These are phyloP conservation scores for Coprinopsis marcescibilis DNA, from an alignment of 768 basidiomycete genomes.

Conservation along the genomic window DNA sequence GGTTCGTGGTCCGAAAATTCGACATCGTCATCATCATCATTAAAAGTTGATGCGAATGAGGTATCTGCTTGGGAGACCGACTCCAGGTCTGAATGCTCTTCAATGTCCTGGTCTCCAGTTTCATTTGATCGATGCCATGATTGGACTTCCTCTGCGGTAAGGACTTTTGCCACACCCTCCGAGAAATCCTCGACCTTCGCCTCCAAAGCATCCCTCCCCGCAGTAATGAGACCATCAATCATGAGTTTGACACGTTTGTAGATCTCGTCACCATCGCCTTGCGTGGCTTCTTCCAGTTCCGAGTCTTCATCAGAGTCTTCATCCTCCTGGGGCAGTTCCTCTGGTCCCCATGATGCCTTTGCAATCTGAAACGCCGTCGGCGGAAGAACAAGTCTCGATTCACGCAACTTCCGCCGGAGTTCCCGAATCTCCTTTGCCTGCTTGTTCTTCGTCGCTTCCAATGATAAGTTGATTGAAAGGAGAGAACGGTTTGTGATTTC, in stretches of 20 bases:
- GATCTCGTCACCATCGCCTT: slow-evolving; percentile 42
- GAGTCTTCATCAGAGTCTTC: slow-evolving; percentile 41
- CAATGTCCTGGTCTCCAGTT: slow-evolving; percentile 11
- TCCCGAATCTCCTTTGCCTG: slow-evolving; percentile 86
- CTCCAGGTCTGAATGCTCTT: slow-evolving; percentile 13
- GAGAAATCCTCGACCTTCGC: slow-evolving; percentile 46
- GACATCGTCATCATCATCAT: slow-evolving; percentile 24
- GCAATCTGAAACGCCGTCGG: slow-evolving; percentile 55
- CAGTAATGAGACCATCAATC: slow-evolving; percentile 55
- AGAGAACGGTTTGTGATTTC: slow-evolving; percentile 88
- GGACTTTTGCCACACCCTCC: slow-evolving; percentile 51
- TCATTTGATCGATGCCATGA: slow-evolving; percentile 43
- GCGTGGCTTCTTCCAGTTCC: slow-evolving; percentile 31
- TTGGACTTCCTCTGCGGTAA: slow-evolving; percentile 67
- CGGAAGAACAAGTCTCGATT: slow-evolving; percentile 73
- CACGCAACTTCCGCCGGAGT: slow-evolving; percentile 74
- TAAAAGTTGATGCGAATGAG: slow-evolving; percentile 3
- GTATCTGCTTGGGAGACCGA: slow-evolving; percentile 8
- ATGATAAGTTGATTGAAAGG: slow-evolving; percentile 74
- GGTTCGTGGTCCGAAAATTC: slow-evolving; percentile 1
- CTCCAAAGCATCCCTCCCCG: slow-evolving; percentile 59
- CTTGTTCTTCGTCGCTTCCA: slow-evolving; percentile 74
- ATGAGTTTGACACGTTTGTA: slow-evolving; percentile 62
- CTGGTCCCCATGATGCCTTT: slow-evolving; percentile 41
- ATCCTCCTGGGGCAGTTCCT: slow-evolving; percentile 38